Percentiles rank a stretch among this genome's conserved stretches.
phyloP scores from a whole-genome alignment of 805 yeast species.

The Yamadazyma philogaea region DNA sequence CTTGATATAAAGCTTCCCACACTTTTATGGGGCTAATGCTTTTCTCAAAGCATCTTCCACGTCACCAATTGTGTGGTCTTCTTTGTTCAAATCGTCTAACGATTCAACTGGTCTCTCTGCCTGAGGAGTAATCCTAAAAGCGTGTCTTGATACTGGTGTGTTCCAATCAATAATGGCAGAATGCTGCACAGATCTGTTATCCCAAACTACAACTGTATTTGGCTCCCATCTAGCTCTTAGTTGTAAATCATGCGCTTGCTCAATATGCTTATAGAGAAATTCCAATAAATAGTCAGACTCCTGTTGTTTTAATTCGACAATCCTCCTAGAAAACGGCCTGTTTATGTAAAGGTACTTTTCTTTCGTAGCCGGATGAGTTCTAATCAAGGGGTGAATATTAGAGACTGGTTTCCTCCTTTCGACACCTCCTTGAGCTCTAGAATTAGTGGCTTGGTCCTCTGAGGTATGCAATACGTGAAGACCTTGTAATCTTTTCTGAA shows the following conservation, averaged over 20 bases:
- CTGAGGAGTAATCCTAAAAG: conserved; percentile 35
- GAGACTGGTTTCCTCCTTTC: conserved; percentile 32
- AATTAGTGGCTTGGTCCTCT: conserved; percentile 28
- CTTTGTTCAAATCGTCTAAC: conserved; percentile 26
- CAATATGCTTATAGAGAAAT: conserved; percentile 32
- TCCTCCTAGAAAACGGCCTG: conserved; percentile 32
- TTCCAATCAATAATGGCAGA: conserved; percentile 36
- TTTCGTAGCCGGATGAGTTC: conserved; percentile 35
- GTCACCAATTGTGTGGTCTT: conserved; percentile 28
- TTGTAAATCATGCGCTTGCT: conserved; percentile 33
- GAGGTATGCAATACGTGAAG: conserved; percentile 36
- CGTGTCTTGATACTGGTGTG: conserved; percentile 34
- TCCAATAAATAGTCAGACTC: conserved; percentile 30
- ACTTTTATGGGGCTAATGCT: conserved; percentile 7
- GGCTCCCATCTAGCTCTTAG: conserved; percentile 38
- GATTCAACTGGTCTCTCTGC: conserved; percentile 38
- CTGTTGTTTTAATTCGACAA: conserved; percentile 34
- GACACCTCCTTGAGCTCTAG: conserved; percentile 30
- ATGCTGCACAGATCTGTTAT: conserved; percentile 33
- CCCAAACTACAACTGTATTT: conserved; percentile 36
- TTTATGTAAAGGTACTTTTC: conserved; percentile 31
- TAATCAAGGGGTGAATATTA: conserved; percentile 33
- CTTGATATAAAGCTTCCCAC: neutral
- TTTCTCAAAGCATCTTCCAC: conserved; percentile 25
- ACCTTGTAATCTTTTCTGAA: conserved; percentile 29